phyloP scores from a whole-genome alignment of 176 grass and related monocot genomes.

The Carex kokanica region DNA sequence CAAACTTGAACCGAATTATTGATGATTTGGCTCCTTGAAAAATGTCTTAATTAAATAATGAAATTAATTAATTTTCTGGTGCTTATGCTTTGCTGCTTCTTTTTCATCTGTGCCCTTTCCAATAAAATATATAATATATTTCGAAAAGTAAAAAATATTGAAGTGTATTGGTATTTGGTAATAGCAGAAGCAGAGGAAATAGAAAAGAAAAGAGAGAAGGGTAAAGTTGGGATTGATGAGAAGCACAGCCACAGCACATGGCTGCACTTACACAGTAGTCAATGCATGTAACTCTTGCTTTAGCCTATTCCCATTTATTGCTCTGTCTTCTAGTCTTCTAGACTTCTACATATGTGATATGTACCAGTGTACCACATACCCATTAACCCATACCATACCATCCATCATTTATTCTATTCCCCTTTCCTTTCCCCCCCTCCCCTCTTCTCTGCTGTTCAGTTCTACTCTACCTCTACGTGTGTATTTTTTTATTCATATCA shows the following conservation, averaged over 20 bases:
- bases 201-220: not conserved
- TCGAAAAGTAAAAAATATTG: too few species aligned
- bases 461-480: too few species aligned
- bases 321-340: not conserved
- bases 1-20: too few species aligned
- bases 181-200: not conserved
- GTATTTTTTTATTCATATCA: not conserved
- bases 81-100: too few species aligned
- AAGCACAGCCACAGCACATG: too few species aligned
- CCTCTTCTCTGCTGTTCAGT: not conserved
- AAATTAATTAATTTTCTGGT: too few species aligned
- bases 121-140: too few species aligned
- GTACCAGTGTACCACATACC: not conserved
- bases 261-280: slow-evolving; percentile 25
- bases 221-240: slow-evolving; percentile 1
- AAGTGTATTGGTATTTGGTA: not conserved
- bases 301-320: slow-evolving; percentile 12
- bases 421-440: too few species aligned
- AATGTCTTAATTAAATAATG: too few species aligned
- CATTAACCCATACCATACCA: not conserved
- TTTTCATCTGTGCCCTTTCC: too few species aligned
- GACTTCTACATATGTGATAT: not conserved
- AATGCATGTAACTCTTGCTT: slow-evolving; percentile 19
- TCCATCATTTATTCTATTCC: not conserved
- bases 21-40: too few species aligned